Evolutionary conservation across 179 eudicot species (phyloP).

Genomic region (Spergularia azorica): DNA sequence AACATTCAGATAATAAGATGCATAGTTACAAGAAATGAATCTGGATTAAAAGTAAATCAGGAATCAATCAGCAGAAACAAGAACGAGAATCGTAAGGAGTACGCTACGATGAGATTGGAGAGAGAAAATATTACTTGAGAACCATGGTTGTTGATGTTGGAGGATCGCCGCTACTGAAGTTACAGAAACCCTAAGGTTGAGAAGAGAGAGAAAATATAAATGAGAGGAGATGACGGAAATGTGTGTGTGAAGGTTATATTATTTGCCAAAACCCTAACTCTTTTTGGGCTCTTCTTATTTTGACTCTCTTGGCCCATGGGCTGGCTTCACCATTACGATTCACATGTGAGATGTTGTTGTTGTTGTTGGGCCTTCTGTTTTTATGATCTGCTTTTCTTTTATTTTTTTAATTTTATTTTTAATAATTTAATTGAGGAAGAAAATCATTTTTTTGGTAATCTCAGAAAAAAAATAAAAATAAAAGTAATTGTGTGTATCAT

Average conservation of each 20-base stretch:
- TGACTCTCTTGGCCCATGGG: too few species aligned
- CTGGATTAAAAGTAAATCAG: not conserved
- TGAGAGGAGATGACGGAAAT: not conserved
- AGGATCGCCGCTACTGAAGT: constrained; percentile 11
- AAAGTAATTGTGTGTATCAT: too few species aligned
- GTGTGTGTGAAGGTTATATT: not conserved
- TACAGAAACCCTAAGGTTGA: constrained; percentile 26
- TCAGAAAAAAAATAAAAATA: too few species aligned
- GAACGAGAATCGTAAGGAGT: not conserved
- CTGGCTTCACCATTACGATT: too few species aligned
- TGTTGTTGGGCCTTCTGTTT: too few species aligned
- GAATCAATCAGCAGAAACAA: not conserved
- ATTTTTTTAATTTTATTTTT: too few species aligned
- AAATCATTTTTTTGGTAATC: too few species aligned
- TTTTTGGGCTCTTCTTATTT: constrained; percentile 6
- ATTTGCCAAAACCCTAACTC: constrained; percentile 21
- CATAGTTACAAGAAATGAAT: not conserved
- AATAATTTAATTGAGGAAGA: too few species aligned
- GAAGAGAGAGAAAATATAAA: not conserved
- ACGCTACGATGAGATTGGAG: not conserved
- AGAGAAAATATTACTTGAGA: constrained; percentile 30
- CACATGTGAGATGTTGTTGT: too few species aligned
- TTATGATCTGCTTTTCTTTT: too few species aligned
- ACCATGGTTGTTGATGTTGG: constrained; percentile 30
- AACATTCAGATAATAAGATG: not conserved